Base-by-base conservation (phyloP, 257 asterid species). In the Pogostemon cablin region DNA sequence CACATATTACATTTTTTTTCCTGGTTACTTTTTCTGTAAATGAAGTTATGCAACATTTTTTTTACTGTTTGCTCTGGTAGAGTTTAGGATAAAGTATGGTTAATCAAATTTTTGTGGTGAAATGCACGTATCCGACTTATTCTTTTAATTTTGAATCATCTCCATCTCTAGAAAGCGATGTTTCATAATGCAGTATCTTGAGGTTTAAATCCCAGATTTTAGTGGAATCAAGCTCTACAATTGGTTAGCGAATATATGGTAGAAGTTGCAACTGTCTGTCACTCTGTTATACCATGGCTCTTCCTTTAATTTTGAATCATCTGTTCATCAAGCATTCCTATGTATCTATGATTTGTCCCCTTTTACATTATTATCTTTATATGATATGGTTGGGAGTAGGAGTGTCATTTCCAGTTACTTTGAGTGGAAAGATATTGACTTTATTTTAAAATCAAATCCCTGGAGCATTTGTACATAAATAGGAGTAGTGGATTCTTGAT, bases 271-370 rank as follows among this genome's bases (percentile, higher is more conserved):
- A 52, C 38, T 62, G 39, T 63, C 59, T 46, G 20, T 55, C 47
- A 52, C 38, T 62, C 38, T 63, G 20, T 55, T 54, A 25, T 46
- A 37, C 34, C 20, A 46, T 71, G 69, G 53, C 20, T 50, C 52
- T 62, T 48, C 15, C 7, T 43, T 20, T 42, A 4, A 10, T 74
- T 53, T 49, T 57, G 74, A 42, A 39, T 6, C 41, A 69, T 59
- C 71, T 66, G 11, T 44, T 7, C 20, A 57, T 52, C 64, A 72
- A 49, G 15, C 40, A 44, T 32, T 10, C 20, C 70, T 66, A 47
- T 48, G 9, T 47, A 35, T 25, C 12, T 50, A 15, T 37, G 40
- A 67, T 35, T 60, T 69, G 20, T 43, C 32, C 32, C 32, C 32
- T 25, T 25, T 25, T 74, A 40, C 17, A 43, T 64, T n/a, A 55